Evolutionary conservation across 768 basidiomycete genomes (phyloP), one percentile per base, ranked within the genome.

Genomic region (Cystofilobasidium bisporidii): DNA sequence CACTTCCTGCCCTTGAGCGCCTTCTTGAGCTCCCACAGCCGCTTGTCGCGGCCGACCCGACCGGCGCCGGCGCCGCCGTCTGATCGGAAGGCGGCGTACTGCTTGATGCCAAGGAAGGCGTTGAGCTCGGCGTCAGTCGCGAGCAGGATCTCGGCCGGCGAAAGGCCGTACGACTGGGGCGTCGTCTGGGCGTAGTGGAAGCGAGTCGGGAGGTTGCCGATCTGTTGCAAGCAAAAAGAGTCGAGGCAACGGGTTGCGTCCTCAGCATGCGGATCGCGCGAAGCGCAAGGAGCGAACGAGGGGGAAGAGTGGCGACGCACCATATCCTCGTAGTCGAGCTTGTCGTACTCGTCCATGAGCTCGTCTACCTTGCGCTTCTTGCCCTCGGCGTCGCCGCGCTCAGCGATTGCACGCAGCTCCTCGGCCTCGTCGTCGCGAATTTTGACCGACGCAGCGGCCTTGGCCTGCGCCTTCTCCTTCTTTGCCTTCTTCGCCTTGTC

Each of bases 121-220:
- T 98, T 99, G 59, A 99, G 82, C 75, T 99, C 96, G 64, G 85
- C 81, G 77, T 99, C 94, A 3, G 86, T 89, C 9, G 94, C 92
- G 73, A 90, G 82, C 30, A 99, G 81, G 70, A 98, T 89, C 73
- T 99, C 93, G 5, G 82, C 84, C 0, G 94, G 84, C 1, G 85
- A 83, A 48, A 99, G 83, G 1, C 83, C 85, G 47, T 67, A 69
- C 53, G 68, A 69, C 38, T 69, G 68, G 4, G 68, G 73, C 0
- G 84, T 73, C 50, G 84, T 77, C 50, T 85, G 81, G n/a, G 84
- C 80, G 75, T 99, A 99, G 76, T 88, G 86, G 83, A 99, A 99
- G 15, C 91, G 87, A 0, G 92, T 98, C 2, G 91, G 87, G 74
- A 92, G 79, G 74, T 86, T 89, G 10, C 86, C 92, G 61, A 94